A percentile compares a stretch with the other conserved stretches of the same genome.
phyloP scores from a whole-genome alignment of 805 yeast genomes.

The Starmerella bombicola region DNA sequence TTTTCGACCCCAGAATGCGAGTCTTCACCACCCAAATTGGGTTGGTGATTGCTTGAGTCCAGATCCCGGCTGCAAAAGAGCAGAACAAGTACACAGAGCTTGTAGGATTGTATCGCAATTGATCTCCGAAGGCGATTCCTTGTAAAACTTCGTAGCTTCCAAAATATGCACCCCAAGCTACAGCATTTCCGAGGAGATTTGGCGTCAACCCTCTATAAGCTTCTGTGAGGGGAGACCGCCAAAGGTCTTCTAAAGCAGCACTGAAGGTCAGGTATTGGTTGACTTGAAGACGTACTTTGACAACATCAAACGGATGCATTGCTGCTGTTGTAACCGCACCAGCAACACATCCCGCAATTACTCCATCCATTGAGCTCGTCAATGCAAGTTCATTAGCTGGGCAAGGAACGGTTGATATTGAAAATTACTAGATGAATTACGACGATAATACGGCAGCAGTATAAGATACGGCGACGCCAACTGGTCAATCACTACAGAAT shows the following conservation, averaged over 20 bases:
- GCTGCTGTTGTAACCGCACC: slow-evolving; percentile 69
- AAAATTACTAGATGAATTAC: too few relatives aligned
- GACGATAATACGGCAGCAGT: too few relatives aligned
- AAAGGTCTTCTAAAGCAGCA: slow-evolving; percentile 7
- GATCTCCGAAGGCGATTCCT: slow-evolving; percentile 11
- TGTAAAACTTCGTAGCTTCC: slow-evolving; percentile 43
- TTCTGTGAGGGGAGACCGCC: slow-evolving; percentile 21
- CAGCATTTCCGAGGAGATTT: slow-evolving; percentile 68
- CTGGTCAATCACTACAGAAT: too few relatives aligned
- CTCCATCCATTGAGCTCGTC: slow-evolving; percentile 20
- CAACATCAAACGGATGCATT: slow-evolving; percentile 80
- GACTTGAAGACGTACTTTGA: slow-evolving; percentile 73
- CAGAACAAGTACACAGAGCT: slow-evolving; percentile 31
- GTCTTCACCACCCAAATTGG: slow-evolving; percentile 96
- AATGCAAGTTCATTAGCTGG: too few relatives aligned
- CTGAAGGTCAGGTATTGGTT: slow-evolving; percentile 25
- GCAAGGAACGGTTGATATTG: too few relatives aligned
- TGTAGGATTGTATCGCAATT: background rate
- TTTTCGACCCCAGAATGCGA: slow-evolving; percentile 50
- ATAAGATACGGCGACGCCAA: too few relatives aligned
- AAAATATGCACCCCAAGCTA: slow-evolving; percentile 86
- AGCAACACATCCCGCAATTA: slow-evolving; percentile 21
- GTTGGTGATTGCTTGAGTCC: slow-evolving; percentile 68
- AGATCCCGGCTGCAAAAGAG: slow-evolving; percentile 59
- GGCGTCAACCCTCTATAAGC: slow-evolving; percentile 68